Evolutionary conservation across 495 filamentous ascomycete genomes (phyloP).

Genomic region (Hyaloscypha variabilis): DNA sequence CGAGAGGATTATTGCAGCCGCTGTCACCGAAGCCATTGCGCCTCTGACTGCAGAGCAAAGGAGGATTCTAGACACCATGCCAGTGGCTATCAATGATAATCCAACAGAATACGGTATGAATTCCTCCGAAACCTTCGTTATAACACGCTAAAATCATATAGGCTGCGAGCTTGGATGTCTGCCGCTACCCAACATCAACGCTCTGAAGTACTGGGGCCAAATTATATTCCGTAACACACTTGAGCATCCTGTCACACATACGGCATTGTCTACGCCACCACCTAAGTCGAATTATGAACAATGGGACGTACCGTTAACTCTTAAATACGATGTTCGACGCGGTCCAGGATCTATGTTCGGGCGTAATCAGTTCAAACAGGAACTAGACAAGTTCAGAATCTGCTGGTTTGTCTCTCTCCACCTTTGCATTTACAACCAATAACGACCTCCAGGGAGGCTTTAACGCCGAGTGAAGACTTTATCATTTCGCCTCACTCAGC

Average conservation of each 20-base stretch:
- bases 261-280: not conserved
- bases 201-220: not conserved
- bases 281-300: not conserved
- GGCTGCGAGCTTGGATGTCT: conserved; percentile 1
- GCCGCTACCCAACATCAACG: not conserved
- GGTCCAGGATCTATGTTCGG: not conserved
- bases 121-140: conserved; percentile 41
- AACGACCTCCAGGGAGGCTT: conserved; percentile 32
- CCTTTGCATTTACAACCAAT: not conserved
- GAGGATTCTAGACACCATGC: conserved; percentile 35
- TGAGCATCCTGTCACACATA: not conserved
- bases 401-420: conserved; percentile 25
- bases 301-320: not conserved
- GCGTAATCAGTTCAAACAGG: not conserved
- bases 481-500: conserved; percentile 58
- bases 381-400: conserved; percentile 21
- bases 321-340: not conserved
- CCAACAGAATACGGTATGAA: conserved; percentile 16
- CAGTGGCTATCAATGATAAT: conserved; percentile 22
- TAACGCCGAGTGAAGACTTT: conserved; percentile 54
- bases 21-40: conserved; percentile 39
- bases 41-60: conserved; percentile 19
- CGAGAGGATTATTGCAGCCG: conserved; percentile 56
- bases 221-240: not conserved
- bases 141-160: conserved; percentile 25